A percentile compares a stretch with the other conserved stretches of the same genome.
These are phyloP conservation scores for Tetragonia tetragonoides DNA, from an alignment of 148 eudicot species.

Conservation along the genomic window DNA sequence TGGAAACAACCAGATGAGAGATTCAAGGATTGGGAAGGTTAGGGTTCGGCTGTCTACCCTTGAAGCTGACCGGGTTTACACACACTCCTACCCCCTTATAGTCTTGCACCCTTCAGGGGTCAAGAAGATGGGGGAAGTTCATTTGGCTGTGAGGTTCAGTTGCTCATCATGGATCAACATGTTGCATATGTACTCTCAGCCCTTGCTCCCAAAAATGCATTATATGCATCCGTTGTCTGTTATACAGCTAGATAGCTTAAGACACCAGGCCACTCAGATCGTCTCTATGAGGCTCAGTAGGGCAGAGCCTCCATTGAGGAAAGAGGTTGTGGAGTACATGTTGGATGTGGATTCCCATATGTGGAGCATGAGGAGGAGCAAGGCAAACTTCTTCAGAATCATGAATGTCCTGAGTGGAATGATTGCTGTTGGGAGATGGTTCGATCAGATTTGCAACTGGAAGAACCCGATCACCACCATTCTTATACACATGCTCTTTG, in stretches of 20 bases:
- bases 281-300: slow-evolving; percentile 52
- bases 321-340: slow-evolving; percentile 70
- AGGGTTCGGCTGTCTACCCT: slow-evolving; percentile 74
- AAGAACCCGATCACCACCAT: slow-evolving; percentile 54
- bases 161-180: slow-evolving; percentile 64
- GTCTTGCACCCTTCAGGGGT: slow-evolving; percentile 66
- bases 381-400: slow-evolving; percentile 61
- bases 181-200: slow-evolving; percentile 64
- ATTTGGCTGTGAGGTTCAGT: slow-evolving; percentile 68
- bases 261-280: slow-evolving; percentile 69
- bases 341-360: slow-evolving; percentile 63
- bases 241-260: slow-evolving; percentile 49
- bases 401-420: slow-evolving; percentile 52
- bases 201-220: slow-evolving; percentile 80
- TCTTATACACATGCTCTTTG: slow-evolving; percentile 44
- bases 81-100: slow-evolving; percentile 70
- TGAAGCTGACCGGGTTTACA: slow-evolving; percentile 70
- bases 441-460: slow-evolving; percentile 61
- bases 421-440: slow-evolving; percentile 55
- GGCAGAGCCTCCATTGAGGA: slow-evolving; percentile 70
- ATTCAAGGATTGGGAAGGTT: slow-evolving; percentile 66
- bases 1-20: slow-evolving; percentile 44
- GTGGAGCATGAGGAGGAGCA: slow-evolving; percentile 69
- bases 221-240: slow-evolving; percentile 67
- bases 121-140: slow-evolving; percentile 76